A percentile compares a stretch with the other conserved stretches of the same genome.
These are phyloP conservation scores for Capronia americana DNA, from an alignment of 2,329 filamentous ascomycete genomes.

Conservation along the genomic window DNA sequence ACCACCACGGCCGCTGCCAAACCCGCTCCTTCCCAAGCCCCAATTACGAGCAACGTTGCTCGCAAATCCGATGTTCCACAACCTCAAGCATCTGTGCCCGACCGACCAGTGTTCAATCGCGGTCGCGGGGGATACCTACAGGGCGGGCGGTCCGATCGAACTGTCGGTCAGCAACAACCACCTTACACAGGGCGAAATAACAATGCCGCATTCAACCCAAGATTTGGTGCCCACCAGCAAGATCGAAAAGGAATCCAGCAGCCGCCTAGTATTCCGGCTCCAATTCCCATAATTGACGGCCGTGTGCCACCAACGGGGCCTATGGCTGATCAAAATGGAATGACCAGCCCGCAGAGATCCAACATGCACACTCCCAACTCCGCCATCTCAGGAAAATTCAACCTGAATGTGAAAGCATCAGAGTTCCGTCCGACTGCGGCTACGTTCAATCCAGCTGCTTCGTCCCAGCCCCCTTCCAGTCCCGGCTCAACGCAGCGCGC, in stretches of 20 bases:
- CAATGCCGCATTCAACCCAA: conserved; percentile 25
- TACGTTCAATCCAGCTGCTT: conserved; percentile 74
- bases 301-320: conserved; percentile 78
- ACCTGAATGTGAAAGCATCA: conserved; percentile 62
- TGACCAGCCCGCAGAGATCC: conserved; percentile 52
- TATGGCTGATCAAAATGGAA: conserved; percentile 58
- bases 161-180: conserved; percentile 47
- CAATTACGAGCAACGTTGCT: conserved; percentile 60
- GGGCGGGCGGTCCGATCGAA: conserved; percentile 27
- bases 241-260: conserved; percentile 37
- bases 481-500: conserved; percentile 68
- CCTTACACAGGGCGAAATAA: conserved; percentile 26
- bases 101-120: conserved; percentile 57
- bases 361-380: conserved; percentile 61
- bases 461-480: conserved; percentile 71
- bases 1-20: conserved; percentile 31
- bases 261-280: conserved; percentile 56
- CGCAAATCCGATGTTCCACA: conserved; percentile 53
- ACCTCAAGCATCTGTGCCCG: conserved; percentile 48
- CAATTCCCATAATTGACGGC: conserved; percentile 67
- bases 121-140: conserved; percentile 51
- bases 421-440: conserved; percentile 88
- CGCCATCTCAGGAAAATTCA: conserved; percentile 59
- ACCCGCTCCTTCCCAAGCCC: conserved; percentile 40
- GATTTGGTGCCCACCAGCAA: conserved; percentile 31